A percentile compares a stretch with the other conserved stretches of the same genome.
Conservation (phyloP, 129 eudicot genomes). For the sunflower (Helianthus annuus) region DNA sequence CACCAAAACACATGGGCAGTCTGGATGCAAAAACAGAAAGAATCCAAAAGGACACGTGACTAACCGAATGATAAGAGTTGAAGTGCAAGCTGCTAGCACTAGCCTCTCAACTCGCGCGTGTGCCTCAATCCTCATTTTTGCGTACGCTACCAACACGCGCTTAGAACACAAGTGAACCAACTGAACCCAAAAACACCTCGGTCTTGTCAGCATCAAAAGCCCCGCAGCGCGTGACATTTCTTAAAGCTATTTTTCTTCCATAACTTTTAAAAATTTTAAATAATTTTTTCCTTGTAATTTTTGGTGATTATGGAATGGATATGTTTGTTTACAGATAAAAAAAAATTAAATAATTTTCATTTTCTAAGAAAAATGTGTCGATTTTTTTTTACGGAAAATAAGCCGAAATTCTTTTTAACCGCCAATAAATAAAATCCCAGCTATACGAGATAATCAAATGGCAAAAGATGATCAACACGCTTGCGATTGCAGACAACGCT, state of each 20-base stretch:
- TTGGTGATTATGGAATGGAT: too few species aligned
- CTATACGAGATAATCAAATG: too few species aligned
- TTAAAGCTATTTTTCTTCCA: background rate
- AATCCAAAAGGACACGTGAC: constrained; percentile 37
- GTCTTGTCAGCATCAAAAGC: constrained; percentile 8
- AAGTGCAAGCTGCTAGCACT: background rate
- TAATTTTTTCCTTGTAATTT: too few species aligned
- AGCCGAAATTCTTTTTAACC: too few species aligned
- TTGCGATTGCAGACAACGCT: too few species aligned
- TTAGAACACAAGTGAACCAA: background rate
- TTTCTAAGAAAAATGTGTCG: too few species aligned
- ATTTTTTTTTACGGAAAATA: too few species aligned
- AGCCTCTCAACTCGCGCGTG: background rate
- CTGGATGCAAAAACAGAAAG: constrained; percentile 18
- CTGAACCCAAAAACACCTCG: background rate
- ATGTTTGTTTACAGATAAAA: too few species aligned
- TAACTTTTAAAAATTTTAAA: too few species aligned
- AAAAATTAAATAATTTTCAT: too few species aligned
- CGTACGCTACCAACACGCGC: background rate
- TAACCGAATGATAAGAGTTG: constrained; percentile 24
- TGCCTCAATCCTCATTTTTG: background rate
- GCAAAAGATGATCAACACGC: too few species aligned
- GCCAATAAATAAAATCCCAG: too few species aligned
- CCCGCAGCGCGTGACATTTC: constrained; percentile 14
- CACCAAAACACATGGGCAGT: constrained; percentile 29